Base-by-base conservation (phyloP, 176 grass and related monocot species). In the Pontederia crassipes region DNA sequence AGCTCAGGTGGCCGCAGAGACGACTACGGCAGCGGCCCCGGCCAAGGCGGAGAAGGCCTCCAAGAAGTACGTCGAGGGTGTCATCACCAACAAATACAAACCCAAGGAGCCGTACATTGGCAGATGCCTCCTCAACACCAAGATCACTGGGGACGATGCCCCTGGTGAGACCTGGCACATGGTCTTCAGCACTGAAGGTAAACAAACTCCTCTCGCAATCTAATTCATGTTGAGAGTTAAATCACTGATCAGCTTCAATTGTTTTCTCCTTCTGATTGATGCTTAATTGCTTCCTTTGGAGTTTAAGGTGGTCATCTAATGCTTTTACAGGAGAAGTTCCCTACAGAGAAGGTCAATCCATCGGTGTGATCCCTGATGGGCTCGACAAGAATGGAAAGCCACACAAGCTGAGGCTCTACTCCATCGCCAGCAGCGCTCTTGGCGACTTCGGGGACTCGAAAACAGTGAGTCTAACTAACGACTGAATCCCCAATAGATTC, bases 141-240 rank as follows among this genome's bases (percentile, higher is more conserved):
- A 85, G 77, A 97, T 97, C 86, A 97, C 92, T 13, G 87, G 70
- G 9, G 92, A 85, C 50, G 92, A 97, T 49, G 92, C 92, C 2
- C 92, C 92, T 0, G 92, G 92, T 10, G 87, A 97, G 84, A 97
- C 92, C 1, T 91, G 92, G 83, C 92, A 97, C 87, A 97, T 97
- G 87, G 72, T 97, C 61, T 97, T 97, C 92, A 80, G 52, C 81
- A 82, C 79, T 12, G 87, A 97, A 28, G 81, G 88, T 90, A 57
- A 0, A 0, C 4, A 2, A 2, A 8, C 45, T 16, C 32, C 12
- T 27, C 40, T 57, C 11, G 4, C 8, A 11, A 11, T 2, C n/a
- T 55, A 32, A 14, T 54, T 55, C 40, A 3, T 28, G 14, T 68
- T 53, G 11, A 14, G 3, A 72, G 46, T 29, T 24, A 46, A 49